Conservation (phyloP, 1,284 basidiomycete species). For the Ceratobasidium sp. region DNA sequence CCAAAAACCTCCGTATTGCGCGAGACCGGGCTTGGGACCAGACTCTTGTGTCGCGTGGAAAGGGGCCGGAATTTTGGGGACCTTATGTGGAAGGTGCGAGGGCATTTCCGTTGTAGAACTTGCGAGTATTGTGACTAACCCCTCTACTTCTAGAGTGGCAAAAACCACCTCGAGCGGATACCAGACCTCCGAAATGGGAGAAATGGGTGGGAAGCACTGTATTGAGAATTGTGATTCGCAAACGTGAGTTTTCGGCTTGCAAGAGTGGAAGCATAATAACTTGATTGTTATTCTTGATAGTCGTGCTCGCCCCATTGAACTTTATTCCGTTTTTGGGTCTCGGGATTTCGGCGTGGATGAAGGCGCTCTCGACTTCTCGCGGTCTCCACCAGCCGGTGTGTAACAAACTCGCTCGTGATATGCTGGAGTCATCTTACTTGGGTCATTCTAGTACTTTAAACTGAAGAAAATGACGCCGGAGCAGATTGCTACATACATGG, state of each 20-base stretch:
- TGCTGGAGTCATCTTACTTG: not conserved
- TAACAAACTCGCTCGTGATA: not conserved
- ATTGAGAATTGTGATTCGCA: conserved; percentile 65
- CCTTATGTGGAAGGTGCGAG: conserved; percentile 76
- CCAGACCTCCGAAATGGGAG: conserved; percentile 57
- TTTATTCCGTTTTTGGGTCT: conserved; percentile 79
- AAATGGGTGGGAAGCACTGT: conserved; percentile 65
- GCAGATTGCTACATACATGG: conserved; percentile 80
- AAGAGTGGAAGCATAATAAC: not conserved
- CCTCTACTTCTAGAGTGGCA: conserved; percentile 71
- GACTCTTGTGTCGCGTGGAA: conserved; percentile 82
- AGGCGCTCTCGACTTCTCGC: conserved; percentile 76
- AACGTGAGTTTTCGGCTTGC: conserved; percentile 59
- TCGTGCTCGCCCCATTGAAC: conserved; percentile 75
- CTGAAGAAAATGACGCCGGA: conserved; percentile 81
- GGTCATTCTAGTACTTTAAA: conserved; percentile 72
- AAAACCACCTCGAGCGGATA: conserved; percentile 67
- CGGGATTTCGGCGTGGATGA: conserved; percentile 73
- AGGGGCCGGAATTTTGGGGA: conserved; percentile 85
- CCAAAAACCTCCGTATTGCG: conserved; percentile 81
- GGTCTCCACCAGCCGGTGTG: conserved; percentile 77
- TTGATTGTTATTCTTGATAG: conserved; percentile 52
- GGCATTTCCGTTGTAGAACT: not conserved
- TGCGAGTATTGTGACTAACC: not conserved
- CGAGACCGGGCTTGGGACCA: conserved; percentile 82